Evolutionary conservation across 2,329 filamentous ascomycete genomes (phyloP), one percentile per base, ranked within the genome.

Genomic region (Beauveria sp.): DNA sequence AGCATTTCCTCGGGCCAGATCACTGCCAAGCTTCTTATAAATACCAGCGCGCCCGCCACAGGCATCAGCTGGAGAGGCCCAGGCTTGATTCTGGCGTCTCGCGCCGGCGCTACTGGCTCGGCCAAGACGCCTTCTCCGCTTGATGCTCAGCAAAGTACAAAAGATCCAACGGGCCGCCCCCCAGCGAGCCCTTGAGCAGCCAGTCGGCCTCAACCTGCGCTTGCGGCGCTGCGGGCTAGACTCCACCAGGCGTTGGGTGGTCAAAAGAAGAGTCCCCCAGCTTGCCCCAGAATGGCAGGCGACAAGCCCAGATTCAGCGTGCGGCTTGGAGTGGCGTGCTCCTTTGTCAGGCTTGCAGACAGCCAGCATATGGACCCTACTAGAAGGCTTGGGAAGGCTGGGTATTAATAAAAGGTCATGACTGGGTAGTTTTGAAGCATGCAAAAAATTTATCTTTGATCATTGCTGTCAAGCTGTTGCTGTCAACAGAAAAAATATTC

Each of bases 231-330:
- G 28, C 43, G n/a, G 18, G 43, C 54, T 37, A 48, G 43, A 10
- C 44, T 34, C 18, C 41, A 37, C 41, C 26, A 47, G 24, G 41
- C 37, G 16, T 18, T 10, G 16, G 54, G 26, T 16, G 43, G 34
- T 48, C 56, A 34, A 41, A 14, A 52, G 34, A 34, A 37, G 46
- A 52, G 37, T 34, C 26, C 56, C 8, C 20, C 56, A 37, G 24
- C 56, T 52, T 59, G 24, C 16, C 56, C 47, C 56, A 59, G 44
- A 52, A 18, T 59, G 56, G 56, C 56, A 59, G 56, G 56, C 56
- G 37, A 52, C 26, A 59, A 59, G 56, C 28, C 37, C 44, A 44
- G n/a, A 24, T 24, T 41, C 51, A 41, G 37, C 16, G 34, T 14
- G 37, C 37, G 22, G 30, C 44, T n/a, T 50, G 16, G 10, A n/a